A percentile compares a stretch with the other conserved stretches of the same genome.
phyloP scores from a whole-genome alignment of 257 asterid genomes.

The Asclepias syriaca region DNA sequence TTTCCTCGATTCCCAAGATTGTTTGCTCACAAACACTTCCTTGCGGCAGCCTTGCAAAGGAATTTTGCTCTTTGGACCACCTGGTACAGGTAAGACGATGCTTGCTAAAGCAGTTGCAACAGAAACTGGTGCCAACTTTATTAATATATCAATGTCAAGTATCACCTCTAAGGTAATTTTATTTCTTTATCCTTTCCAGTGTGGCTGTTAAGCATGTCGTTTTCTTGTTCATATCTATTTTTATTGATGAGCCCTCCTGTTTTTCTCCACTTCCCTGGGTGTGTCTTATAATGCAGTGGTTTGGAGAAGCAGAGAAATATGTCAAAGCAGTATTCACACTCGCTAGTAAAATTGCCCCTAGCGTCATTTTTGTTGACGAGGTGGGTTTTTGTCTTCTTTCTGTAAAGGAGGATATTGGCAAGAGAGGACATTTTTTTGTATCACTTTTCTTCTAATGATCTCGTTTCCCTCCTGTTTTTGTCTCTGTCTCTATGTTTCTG shows the following conservation, averaged over 20 bases:
- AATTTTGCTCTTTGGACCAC: slow-evolving; percentile 83
- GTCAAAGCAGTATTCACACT: slow-evolving; percentile 84
- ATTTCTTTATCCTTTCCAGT: not conserved
- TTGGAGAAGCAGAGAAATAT: slow-evolving; percentile 93
- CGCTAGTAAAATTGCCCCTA: slow-evolving; percentile 92
- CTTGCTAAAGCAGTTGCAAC: slow-evolving; percentile 94
- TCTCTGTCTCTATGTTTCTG: not conserved
- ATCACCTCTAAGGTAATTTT: slow-evolving; percentile 70
- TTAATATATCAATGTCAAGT: slow-evolving; percentile 89
- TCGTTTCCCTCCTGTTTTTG: not conserved
- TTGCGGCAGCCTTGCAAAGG: slow-evolving; percentile 78
- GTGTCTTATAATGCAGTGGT: slow-evolving; percentile 48
- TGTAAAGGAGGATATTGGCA: not conserved
- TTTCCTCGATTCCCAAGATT: not conserved
- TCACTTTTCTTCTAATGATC: not conserved
- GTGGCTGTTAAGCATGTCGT: not conserved
- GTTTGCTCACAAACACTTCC: slow-evolving; percentile 2
- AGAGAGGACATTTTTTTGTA: not conserved
- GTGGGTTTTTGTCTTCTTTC: slow-evolving; percentile 30
- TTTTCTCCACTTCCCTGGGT: not conserved
- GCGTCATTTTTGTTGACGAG: slow-evolving; percentile 91
- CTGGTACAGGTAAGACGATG: slow-evolving; percentile 94
- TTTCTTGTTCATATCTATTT: not conserved
- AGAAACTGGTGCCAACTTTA: slow-evolving; percentile 93
- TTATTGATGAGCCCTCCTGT: slow-evolving; percentile 3